Evolutionary conservation across 2,329 filamentous ascomycete genomes (phyloP), one percentile per base, ranked within the genome.

Genomic region (Ceratocystis papillata): DNA sequence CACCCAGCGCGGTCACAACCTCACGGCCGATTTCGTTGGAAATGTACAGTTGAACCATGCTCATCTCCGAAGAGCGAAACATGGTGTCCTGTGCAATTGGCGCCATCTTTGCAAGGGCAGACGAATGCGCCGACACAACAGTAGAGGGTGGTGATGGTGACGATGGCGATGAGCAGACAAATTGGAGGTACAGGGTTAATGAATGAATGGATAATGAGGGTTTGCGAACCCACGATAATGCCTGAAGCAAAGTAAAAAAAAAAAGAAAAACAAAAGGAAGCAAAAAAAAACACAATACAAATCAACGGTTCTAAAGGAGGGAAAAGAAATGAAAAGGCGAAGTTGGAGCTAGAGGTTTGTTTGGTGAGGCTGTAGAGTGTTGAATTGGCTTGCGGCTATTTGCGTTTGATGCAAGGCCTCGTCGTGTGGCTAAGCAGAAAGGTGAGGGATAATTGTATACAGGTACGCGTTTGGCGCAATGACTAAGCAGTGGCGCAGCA

Each of bases 61-160:
- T 96, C 94, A 99, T 99, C 78, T 96, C 90, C 89, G 91, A 90
- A 76, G 94, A 99, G 84, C 95, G 93, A 87, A 99, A 97, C 81
- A 96, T 89, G 78, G 92, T 96, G 80, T 97, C 91, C 79, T 90
- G 79, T 76, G 80, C 78, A 71, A 82, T 80, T 77, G 83, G 84
- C 85, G 87, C 88, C 70, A 70, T 77, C 74, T 69, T 70, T 66
- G 61, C 37, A 55, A 55, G 28, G 50, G 17, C 28, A 55, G 64
- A 59, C 50, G 64, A 48, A 48, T 50, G 41, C 41, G 55, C 48
- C 60, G 7, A 41, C 28, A 22, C 20, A 6, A 3, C n/a, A 65
- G n/a, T 20, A 15, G 20, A 20, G 17, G 50, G 28, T 15, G 28
- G 48, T 44, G 22, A 53, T 10, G 8, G 2, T 2, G 50, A 12